phyloP scores from a whole-genome alignment of 2,329 filamentous ascomycete genomes.

The Paraphaeosphaeria minitans region DNA sequence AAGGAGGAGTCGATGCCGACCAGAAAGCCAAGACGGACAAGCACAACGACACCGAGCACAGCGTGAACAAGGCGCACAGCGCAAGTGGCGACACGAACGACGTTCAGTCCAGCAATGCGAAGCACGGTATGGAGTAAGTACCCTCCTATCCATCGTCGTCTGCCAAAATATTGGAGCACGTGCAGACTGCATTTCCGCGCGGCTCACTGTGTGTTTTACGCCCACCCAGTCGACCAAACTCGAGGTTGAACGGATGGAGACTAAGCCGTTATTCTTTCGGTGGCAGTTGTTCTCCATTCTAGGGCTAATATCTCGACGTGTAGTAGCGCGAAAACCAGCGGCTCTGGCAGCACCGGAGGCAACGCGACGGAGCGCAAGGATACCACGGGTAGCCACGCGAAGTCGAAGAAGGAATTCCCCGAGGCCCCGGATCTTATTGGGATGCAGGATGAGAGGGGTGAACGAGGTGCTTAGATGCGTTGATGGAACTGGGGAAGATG shows the following conservation, averaged over 20 bases:
- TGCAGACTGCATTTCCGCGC: no score
- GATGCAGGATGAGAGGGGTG: conserved; percentile 58
- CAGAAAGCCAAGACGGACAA: conserved; percentile 30
- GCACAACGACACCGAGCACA: conserved; percentile 32
- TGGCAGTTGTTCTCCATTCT: no score
- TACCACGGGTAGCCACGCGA: conserved; percentile 41
- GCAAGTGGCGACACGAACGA: conserved; percentile 42
- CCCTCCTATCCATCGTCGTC: no score
- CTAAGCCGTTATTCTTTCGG: no score
- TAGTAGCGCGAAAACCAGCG: conserved; percentile 31
- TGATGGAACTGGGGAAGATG: neutral
- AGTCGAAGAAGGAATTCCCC: conserved; percentile 55
- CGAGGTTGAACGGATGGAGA: no score
- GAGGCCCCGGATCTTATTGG: conserved; percentile 56
- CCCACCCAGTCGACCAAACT: no score
- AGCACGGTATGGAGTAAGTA: conserved; percentile 42
- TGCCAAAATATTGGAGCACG: no score
- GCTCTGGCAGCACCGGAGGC: conserved; percentile 49
- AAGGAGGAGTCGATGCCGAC: conserved; percentile 24
- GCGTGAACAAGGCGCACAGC: conserved; percentile 29
- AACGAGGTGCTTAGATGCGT: conserved; percentile 44
- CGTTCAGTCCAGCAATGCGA: conserved; percentile 39
- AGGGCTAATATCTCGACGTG: neutral
- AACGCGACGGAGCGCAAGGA: conserved; percentile 49
- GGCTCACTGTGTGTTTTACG: no score